Percentiles rank a stretch among this genome's conserved stretches.
Evolutionary conservation across 2,329 filamentous ascomycete species (phyloP).

Genomic region (Pyricularia sp.): DNA sequence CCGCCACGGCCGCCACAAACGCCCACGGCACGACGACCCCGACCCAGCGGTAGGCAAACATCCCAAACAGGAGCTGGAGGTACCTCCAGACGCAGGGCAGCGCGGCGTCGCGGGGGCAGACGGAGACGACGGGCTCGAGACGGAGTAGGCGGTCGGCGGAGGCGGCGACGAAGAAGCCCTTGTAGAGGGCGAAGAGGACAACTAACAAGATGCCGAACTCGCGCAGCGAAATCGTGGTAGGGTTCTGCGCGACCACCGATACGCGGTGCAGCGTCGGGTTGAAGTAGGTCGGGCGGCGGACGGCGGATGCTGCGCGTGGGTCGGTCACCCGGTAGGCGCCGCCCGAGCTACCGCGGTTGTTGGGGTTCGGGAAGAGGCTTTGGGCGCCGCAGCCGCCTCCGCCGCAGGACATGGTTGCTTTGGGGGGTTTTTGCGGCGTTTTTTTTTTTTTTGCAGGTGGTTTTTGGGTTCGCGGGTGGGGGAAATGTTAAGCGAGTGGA

Average conservation of each 20-base stretch:
- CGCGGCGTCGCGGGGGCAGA: conserved; percentile 7
- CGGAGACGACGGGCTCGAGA: conserved; percentile 3
- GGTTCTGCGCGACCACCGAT: conserved; percentile 10
- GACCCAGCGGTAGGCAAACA: conserved; percentile 3
- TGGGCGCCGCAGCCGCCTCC: neutral
- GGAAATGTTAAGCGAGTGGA: no score
- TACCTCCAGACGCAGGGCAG: conserved; percentile 2
- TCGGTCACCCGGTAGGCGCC: conserved; percentile 4
- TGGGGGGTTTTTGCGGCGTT: neutral
- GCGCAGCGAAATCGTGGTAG: conserved; percentile 9
- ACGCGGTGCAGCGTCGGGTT: conserved; percentile 9
- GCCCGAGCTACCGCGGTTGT: neutral
- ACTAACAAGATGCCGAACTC: conserved; percentile 9
- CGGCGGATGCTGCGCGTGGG: neutral
- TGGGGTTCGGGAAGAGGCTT: conserved; percentile 5
- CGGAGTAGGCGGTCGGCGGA: conserved; percentile 7
- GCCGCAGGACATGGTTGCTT: conserved; percentile 4
- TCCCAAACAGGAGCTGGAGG: neutral
- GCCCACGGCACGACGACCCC: conserved; percentile 11
- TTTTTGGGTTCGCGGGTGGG: neutral
- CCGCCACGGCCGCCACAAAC: conserved; percentile 4
- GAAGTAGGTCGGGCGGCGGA: conserved; percentile 10
- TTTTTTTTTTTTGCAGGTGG: no score
- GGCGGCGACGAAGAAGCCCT: conserved; percentile 3
- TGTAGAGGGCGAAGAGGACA: conserved; percentile 7